These are phyloP conservation scores for Cyanodermella asteris DNA, from an alignment of 2,329 filamentous ascomycete genomes.

Conservation along the genomic window DNA sequence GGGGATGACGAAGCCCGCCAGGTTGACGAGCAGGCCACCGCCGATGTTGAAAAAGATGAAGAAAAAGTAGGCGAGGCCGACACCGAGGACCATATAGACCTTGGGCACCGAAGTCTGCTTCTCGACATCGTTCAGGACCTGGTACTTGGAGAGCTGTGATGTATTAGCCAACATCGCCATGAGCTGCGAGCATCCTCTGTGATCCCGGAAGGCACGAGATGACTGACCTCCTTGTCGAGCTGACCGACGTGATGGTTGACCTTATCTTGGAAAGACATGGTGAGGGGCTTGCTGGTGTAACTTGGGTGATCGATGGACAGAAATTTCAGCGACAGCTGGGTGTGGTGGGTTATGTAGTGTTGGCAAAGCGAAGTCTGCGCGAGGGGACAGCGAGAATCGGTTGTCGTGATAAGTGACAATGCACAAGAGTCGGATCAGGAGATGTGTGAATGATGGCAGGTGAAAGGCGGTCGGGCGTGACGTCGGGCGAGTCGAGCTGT, in stretches of 20 bases:
- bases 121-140: constrained; percentile 44
- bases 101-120: constrained; percentile 46
- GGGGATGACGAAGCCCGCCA: constrained; percentile 41
- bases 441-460: too few species aligned
- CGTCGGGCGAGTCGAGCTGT: too few species aligned
- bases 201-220: constrained; percentile 1
- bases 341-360: too few species aligned
- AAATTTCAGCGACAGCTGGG: too few species aligned
- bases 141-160: constrained; percentile 42
- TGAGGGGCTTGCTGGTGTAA: too few species aligned
- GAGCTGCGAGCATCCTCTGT: constrained; percentile 1
- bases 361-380: too few species aligned
- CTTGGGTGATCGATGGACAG: too few species aligned
- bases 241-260: constrained; percentile 42
- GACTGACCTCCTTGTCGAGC: constrained; percentile 45
- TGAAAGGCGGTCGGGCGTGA: too few species aligned
- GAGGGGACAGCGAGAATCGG: too few species aligned
- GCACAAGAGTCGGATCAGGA: too few species aligned
- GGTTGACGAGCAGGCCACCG: constrained; percentile 45
- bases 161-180: constrained; percentile 5
- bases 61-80: constrained; percentile 46
- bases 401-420: too few species aligned
- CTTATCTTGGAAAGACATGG: constrained; percentile 34
- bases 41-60: constrained; percentile 52
- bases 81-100: constrained; percentile 43